These are phyloP conservation scores for Penicillium tannophilum DNA, from an alignment of 495 filamentous ascomycete species.

Conservation along the genomic window DNA sequence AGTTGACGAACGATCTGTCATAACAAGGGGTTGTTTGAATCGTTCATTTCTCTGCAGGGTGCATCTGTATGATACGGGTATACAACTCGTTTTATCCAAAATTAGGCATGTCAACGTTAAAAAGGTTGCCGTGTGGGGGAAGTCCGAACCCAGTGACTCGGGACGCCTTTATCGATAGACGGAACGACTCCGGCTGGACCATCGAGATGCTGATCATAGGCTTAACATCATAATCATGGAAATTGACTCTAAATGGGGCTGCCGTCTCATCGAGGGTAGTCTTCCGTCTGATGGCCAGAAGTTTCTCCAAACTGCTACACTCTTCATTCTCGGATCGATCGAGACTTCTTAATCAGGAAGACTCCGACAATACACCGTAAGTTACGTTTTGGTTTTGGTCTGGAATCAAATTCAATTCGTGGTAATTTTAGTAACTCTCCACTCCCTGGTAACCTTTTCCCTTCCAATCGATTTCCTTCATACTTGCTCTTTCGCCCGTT, in stretches of 20 bases:
- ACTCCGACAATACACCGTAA: slow-evolving; percentile 16
- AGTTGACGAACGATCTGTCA: too few relatives aligned
- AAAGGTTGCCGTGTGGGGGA: slow-evolving; percentile 11
- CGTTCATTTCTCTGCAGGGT: too few relatives aligned
- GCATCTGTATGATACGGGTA: too few relatives aligned
- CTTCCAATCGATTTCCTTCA: slow-evolving; percentile 12
- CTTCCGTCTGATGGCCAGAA: background rate
- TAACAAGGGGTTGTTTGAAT: too few relatives aligned
- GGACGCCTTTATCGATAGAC: slow-evolving; percentile 16
- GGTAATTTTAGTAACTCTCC: background rate
- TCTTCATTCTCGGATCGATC: background rate
- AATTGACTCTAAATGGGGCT: background rate
- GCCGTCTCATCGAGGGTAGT: background rate
- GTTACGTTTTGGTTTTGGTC: slow-evolving; percentile 10
- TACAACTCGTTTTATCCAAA: background rate
- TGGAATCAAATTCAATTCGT: background rate
- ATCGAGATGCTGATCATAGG: background rate
- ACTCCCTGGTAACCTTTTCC: slow-evolving; percentile 5
- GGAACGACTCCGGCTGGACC: slow-evolving; percentile 25
- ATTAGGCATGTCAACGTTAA: slow-evolving; percentile 3
- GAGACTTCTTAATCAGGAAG: background rate
- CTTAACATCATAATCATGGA: background rate
- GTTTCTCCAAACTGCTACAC: background rate
- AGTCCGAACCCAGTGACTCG: slow-evolving; percentile 14
- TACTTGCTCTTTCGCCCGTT: slow-evolving; percentile 1